Percentiles rank a stretch among this genome's conserved stretches.
Conservation (phyloP, 768 basidiomycete genomes). For the Tricholomella constricta region DNA sequence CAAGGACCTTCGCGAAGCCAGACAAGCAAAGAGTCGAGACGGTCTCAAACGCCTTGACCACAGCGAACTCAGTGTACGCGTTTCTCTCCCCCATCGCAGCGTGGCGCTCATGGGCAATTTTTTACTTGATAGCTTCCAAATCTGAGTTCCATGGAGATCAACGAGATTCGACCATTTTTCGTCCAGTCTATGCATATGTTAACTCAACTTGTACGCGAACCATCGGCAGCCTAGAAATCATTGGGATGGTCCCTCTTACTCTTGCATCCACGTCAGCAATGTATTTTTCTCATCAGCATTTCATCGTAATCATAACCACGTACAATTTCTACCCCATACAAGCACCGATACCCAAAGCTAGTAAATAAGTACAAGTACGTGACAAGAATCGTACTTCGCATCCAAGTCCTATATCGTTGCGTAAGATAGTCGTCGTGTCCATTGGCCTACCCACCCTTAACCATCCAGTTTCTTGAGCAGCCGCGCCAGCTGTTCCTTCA, state of each 20-base stretch:
- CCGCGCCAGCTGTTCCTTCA: slow-evolving; percentile 49
- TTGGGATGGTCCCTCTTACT: neutral
- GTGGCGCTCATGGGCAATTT: neutral
- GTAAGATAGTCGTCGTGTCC: neutral
- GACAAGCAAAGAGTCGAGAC: slow-evolving; percentile 90
- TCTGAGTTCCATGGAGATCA: slow-evolving; percentile 88
- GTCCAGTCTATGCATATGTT: slow-evolving; percentile 77
- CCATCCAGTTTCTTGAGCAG: slow-evolving; percentile 40
- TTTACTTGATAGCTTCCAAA: slow-evolving; percentile 65
- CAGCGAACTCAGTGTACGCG: slow-evolving; percentile 74
- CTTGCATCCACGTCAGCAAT: no score
- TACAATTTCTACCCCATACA: neutral
- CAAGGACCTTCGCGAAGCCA: slow-evolving; percentile 93
- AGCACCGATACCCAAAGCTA: neutral
- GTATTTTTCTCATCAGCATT: no score
- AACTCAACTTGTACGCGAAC: slow-evolving; percentile 50
- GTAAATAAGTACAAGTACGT: neutral
- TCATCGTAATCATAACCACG: neutral
- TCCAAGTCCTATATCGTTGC: neutral
- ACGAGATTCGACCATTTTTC: slow-evolving; percentile 91
- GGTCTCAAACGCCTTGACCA: slow-evolving; percentile 82
- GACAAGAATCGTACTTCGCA: neutral
- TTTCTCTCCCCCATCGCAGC: neutral
- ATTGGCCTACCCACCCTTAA: neutral
- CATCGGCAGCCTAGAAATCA: slow-evolving; percentile 18